Percentiles rank a stretch among this genome's conserved stretches.
Conservation (phyloP, 371 early-diverging fungal genomes). For the Lichtheimia ornata region DNA sequence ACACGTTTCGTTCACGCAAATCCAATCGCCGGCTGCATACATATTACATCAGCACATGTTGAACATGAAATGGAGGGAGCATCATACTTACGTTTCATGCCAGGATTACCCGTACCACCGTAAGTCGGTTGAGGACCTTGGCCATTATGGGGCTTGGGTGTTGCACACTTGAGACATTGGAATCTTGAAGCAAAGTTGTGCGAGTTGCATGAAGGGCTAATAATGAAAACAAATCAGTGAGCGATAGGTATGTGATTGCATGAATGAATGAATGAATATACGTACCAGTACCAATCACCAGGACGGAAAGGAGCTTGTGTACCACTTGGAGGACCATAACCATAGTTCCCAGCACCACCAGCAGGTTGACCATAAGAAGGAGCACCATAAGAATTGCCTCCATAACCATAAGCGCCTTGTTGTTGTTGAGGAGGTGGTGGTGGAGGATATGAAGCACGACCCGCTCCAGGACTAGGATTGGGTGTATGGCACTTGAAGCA, state of each 20-base stretch:
- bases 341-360: constrained; percentile 5
- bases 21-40: constrained; percentile 17
- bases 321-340: constrained; percentile 27
- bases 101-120: constrained; percentile 6
- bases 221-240: neutral
- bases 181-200: constrained; percentile 72
- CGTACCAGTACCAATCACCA: constrained; percentile 67
- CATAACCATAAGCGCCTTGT: constrained; percentile 20
- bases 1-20: constrained; percentile 18
- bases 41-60: neutral
- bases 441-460: too few species aligned
- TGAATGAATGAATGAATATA: neutral
- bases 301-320: constrained; percentile 51
- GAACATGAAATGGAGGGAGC: neutral
- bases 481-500: constrained; percentile 64
- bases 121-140: constrained; percentile 10
- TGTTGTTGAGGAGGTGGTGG: constrained; percentile 12
- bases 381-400: constrained; percentile 17
- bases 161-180: constrained; percentile 63
- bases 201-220: constrained; percentile 57
- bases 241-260: too few species aligned
- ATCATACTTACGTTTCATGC: constrained; percentile 20
- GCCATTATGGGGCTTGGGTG: constrained; percentile 32
- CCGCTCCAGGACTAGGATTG: constrained; percentile 33
- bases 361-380: constrained; percentile 24